These are phyloP conservation scores for Magnaporthiopsis incrustans DNA, from an alignment of 2,329 filamentous ascomycete species.

Conservation along the genomic window DNA sequence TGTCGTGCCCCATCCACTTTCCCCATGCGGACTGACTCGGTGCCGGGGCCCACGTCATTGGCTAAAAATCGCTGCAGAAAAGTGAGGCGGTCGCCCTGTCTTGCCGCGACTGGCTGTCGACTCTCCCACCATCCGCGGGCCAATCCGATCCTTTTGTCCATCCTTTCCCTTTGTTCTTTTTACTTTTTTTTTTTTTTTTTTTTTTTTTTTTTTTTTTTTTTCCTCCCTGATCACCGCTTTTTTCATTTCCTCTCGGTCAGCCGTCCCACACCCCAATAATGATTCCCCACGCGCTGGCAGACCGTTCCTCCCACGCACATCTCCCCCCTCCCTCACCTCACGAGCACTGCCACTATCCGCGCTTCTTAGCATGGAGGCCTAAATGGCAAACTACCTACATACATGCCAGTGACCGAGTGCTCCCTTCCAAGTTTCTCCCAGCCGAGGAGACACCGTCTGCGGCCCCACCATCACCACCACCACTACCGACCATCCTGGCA, in stretches of 20 bases:
- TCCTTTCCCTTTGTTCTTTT: not conserved
- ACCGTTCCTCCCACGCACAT: not conserved
- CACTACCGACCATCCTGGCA: not conserved
- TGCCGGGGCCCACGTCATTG: not conserved
- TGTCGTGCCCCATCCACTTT: not conserved
- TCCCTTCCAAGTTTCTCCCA: not conserved
- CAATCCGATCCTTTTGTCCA: not conserved
- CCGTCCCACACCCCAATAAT: not conserved
- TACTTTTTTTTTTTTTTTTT: not conserved
- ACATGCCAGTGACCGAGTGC: not conserved
- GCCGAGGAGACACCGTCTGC: not conserved
- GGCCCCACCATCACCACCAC: not conserved
- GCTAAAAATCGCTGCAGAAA: not conserved
- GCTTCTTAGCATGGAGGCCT: not conserved
- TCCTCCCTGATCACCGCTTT: not conserved
- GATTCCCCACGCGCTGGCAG: not conserved
- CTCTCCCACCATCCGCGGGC: not conserved
- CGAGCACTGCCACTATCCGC: not conserved
- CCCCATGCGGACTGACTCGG: not conserved
- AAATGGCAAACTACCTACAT: not conserved
- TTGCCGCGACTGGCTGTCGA: not conserved
- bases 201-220: not conserved
- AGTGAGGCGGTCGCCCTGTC: not conserved
- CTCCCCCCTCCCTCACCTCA: not conserved
- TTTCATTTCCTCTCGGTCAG: not conserved